Evolutionary conservation across 768 basidiomycete species (phyloP), one percentile per base, ranked within the genome.

Genomic region (Xanthoconium stramineum): DNA sequence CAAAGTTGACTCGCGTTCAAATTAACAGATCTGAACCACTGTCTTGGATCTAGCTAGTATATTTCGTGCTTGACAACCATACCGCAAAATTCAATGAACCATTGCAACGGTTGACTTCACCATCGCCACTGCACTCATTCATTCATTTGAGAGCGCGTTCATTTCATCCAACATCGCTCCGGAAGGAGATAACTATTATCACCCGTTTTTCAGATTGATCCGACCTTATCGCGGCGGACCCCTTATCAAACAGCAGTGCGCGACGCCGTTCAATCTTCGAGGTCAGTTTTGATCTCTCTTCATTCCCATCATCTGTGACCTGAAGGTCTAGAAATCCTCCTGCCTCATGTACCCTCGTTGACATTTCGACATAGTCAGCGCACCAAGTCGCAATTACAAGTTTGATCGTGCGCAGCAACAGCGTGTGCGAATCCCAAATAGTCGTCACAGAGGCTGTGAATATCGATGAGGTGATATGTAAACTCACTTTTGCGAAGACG

Each of bases 201-300:
- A n/a, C 32, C n/a, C 42, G 28, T 32, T 40, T 40, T 15, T 29
- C 35, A 53, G 40, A 66, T 63, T 55, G 52, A 61, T 69, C 66
- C 67, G 66, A 61, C 57, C 5, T 52, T 48, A 53, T 58, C 66
- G 67, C 50, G 47, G 46, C 53, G 52, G 50, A 32, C 53, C 44
- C 28, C 36, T 45, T 50, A 52, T 53, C 45, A 50, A 46, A 50
- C 49, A 37, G 43, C 35, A 49, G 46, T 20, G 37, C 15, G 47
- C 47, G 43, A 53, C 52, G 40, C 62, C 60, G 54, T 62, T 45
- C 62, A 56, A 65, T 64, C 47, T 39, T 57, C 42, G 53, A 47
- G n/a, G 20, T 39, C 47, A 38, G 19, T 50, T 47, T 50, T 37
- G 44, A 53, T 55, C 45, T 20, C 38, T 29, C 14, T 35, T 39